These are phyloP conservation scores for Lindgomyces ingoldianus DNA, from an alignment of 495 filamentous ascomycete species.

Conservation along the genomic window DNA sequence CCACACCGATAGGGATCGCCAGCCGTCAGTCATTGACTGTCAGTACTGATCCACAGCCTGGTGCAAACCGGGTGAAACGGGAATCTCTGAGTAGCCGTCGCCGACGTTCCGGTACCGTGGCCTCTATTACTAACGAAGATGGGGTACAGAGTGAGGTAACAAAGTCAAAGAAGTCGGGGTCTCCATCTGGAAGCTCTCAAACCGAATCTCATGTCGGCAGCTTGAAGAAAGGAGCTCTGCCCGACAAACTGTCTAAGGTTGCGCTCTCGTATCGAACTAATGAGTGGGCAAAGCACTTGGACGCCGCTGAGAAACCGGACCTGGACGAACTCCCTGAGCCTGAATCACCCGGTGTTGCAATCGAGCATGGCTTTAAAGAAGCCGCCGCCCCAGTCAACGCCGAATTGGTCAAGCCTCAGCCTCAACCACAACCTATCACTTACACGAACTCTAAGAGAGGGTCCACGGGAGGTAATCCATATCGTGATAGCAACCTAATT, in stretches of 20 bases:
- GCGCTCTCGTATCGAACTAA: constrained; percentile 86
- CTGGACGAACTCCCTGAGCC: constrained; percentile 52
- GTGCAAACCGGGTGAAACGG: constrained; percentile 4
- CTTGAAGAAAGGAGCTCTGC: constrained; percentile 51
- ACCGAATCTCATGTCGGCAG: constrained; percentile 47
- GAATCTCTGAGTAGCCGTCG: constrained; percentile 5
- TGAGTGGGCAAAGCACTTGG: constrained; percentile 93
- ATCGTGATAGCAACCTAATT: constrained; percentile 17
- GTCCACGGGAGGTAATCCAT: constrained; percentile 16
- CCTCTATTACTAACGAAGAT: constrained; percentile 10
- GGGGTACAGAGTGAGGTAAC: constrained; percentile 18
- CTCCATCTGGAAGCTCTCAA: constrained; percentile 48
- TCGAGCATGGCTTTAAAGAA: constrained; percentile 35
- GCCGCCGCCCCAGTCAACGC: constrained; percentile 22
- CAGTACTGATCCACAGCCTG: constrained; percentile 34
- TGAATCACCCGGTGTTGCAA: constrained; percentile 40
- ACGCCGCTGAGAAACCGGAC: constrained; percentile 74
- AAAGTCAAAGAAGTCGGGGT: constrained; percentile 40
- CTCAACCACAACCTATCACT: constrained; percentile 1
- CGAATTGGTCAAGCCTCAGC: constrained; percentile 4
- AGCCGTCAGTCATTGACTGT: constrained; percentile 27
- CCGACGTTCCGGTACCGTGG: constrained; percentile 5
- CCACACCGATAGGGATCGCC: not conserved
- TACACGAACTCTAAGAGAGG: constrained; percentile 7
- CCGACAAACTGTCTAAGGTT: constrained; percentile 64